phyloP scores from a whole-genome alignment of 768 basidiomycete species.

The Sutorius australiensis region DNA sequence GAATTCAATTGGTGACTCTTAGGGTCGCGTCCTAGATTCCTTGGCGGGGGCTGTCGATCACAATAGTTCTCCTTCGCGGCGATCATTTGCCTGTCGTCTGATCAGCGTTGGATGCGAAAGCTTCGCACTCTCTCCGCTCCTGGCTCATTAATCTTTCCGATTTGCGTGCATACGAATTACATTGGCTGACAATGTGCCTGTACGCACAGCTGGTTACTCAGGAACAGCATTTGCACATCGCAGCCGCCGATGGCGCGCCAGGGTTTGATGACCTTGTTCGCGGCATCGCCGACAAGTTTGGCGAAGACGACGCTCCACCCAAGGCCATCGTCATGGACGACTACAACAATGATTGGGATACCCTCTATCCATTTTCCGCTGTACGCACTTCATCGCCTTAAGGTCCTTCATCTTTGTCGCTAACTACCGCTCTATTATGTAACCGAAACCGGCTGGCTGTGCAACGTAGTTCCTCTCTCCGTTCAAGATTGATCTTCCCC shows the following conservation, averaged over 20 bases:
- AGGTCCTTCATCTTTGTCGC: not conserved
- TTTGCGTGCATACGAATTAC: not conserved
- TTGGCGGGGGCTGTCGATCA: not conserved
- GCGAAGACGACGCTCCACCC: constrained; percentile 38
- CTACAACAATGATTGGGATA: constrained; percentile 85
- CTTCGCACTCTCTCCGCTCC: not conserved
- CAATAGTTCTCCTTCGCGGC: not conserved
- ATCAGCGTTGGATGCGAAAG: not conserved
- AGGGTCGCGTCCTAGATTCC: not conserved
- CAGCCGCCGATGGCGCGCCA: constrained; percentile 77
- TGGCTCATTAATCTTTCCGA: not conserved
- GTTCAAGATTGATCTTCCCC: constrained; percentile 69
- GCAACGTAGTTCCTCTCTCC: constrained; percentile 69
- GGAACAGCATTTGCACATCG: constrained; percentile 76
- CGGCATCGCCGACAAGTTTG: constrained; percentile 59
- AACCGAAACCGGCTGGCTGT: not conserved
- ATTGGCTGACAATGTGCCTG: not conserved
- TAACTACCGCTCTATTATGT: not conserved
- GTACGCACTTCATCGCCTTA: constrained; percentile 35
- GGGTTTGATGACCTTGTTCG: constrained; percentile 62
- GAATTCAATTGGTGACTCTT: not conserved
- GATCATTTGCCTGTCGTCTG: not conserved
- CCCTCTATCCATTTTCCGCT: constrained; percentile 74
- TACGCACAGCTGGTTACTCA: constrained; percentile 58
- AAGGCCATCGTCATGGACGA: constrained; percentile 61